Conservation (phyloP, 345 rosid genomes). For the Dovyalis caffra region DNA sequence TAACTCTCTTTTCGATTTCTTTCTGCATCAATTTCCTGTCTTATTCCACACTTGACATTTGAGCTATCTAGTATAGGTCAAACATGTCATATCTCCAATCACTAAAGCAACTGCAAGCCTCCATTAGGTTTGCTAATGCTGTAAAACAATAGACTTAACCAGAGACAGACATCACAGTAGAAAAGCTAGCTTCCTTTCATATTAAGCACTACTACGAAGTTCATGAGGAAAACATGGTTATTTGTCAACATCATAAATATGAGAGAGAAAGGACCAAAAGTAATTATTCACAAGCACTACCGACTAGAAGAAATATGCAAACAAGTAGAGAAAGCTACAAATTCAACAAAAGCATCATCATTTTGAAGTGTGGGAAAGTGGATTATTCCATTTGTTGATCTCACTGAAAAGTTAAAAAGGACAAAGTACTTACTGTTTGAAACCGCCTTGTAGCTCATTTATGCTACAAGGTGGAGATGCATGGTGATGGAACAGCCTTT, state of each 20-base stretch:
- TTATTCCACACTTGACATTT: background rate
- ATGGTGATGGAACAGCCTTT: slow-evolving; percentile 3
- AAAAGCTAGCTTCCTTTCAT: too few relatives aligned
- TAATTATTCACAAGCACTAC: background rate
- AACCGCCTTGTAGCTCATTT: slow-evolving; percentile 16
- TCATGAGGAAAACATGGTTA: too few relatives aligned
- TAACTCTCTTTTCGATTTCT: background rate
- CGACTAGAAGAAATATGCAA: background rate
- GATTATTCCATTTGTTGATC: slow-evolving; percentile 11
- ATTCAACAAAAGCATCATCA: background rate
- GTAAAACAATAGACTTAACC: too few relatives aligned
- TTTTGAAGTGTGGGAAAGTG: too few relatives aligned
- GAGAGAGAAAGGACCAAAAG: background rate
- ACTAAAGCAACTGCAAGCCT: background rate
- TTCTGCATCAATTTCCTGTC: background rate
- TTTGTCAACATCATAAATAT: background rate
- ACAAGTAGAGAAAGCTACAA: background rate
- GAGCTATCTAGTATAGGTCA: background rate
- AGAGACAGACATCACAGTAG: too few relatives aligned
- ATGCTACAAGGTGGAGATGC: slow-evolving; percentile 26
- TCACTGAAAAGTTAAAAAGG: slow-evolving; percentile 8
- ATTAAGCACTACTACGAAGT: too few relatives aligned
- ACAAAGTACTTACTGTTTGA: slow-evolving; percentile 32
- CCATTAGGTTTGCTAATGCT: background rate
- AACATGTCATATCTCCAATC: background rate